These are phyloP conservation scores for Globisporangium mamillatum DNA, from an alignment of 352 stramenopile species.

Conservation along the genomic window DNA sequence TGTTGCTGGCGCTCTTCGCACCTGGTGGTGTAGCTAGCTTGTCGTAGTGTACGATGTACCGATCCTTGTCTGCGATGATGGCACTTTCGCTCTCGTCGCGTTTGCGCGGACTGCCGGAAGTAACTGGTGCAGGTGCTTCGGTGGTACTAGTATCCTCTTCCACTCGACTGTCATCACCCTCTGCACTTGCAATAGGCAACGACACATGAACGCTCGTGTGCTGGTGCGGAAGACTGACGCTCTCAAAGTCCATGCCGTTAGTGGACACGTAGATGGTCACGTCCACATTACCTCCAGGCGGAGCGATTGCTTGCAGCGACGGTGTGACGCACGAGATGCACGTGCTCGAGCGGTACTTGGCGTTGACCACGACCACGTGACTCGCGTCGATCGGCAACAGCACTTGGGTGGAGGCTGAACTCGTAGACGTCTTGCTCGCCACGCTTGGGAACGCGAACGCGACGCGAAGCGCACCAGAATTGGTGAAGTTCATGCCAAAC, in stretches of 20 bases:
- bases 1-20: neutral
- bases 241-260: conserved; percentile 66
- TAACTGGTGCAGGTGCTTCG: neutral
- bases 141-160: neutral
- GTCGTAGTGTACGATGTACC: conserved; percentile 17
- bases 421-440: no score
- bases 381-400: conserved; percentile 39
- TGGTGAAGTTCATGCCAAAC: conserved; percentile 52
- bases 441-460: conserved; percentile 36
- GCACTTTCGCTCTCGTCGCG: conserved; percentile 2
- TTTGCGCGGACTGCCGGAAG: conserved; percentile 2
- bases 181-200: neutral
- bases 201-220: conserved; percentile 13
- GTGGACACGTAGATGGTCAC: conserved; percentile 48
- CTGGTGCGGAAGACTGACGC: conserved; percentile 42
- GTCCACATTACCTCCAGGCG: conserved; percentile 4
- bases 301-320: conserved; percentile 25
- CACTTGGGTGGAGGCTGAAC: neutral
- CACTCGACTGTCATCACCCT: conserved; percentile 12
- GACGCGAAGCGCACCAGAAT: conserved; percentile 36
- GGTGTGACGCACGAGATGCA: conserved; percentile 44
- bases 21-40: neutral
- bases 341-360: conserved; percentile 47
- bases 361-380: conserved; percentile 41
- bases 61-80: conserved; percentile 12